These are phyloP conservation scores for Flaveria ramosissima DNA, from an alignment of 129 eudicot species.

Conservation along the genomic window DNA sequence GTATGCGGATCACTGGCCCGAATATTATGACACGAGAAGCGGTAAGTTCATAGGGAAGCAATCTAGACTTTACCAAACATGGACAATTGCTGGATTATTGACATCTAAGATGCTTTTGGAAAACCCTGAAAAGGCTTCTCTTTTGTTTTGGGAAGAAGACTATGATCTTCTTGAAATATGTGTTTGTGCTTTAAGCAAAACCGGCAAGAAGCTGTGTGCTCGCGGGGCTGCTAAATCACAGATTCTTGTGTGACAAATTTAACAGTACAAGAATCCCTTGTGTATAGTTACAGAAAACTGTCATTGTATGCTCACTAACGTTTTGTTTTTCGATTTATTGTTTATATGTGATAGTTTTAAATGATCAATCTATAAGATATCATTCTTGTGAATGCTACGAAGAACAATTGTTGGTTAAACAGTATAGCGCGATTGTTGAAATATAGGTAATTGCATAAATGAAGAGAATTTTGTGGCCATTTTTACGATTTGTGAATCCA, in stretches of 20 bases:
- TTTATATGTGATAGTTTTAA: conserved; percentile 25
- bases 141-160: conserved; percentile 88
- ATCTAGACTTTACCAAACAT: conserved; percentile 88
- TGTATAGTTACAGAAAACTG: conserved; percentile 33
- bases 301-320: conserved; percentile 10
- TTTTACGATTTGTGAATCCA: too few species aligned
- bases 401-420: not conserved
- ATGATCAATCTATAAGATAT: conserved; percentile 4
- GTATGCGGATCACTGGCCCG: conserved; percentile 80
- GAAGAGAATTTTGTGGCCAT: too few species aligned
- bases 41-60: conserved; percentile 94
- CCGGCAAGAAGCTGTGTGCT: conserved; percentile 68
- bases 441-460: too few species aligned
- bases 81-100: conserved; percentile 90
- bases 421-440: too few species aligned
- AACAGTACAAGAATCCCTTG: conserved; percentile 20
- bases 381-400: not conserved
- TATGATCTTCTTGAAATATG: conserved; percentile 92
- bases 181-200: conserved; percentile 74
- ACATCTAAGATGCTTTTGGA: conserved; percentile 87
- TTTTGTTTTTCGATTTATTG: conserved; percentile 36
- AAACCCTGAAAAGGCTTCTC: conserved; percentile 78
- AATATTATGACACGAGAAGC: conserved; percentile 80
- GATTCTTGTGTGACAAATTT: conserved; percentile 64
- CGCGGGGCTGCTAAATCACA: conserved; percentile 88